Percentiles rank a stretch among this genome's conserved stretches.
These are phyloP conservation scores for Botrytis tulipae DNA, from an alignment of 2,329 filamentous ascomycete species.

Conservation along the genomic window DNA sequence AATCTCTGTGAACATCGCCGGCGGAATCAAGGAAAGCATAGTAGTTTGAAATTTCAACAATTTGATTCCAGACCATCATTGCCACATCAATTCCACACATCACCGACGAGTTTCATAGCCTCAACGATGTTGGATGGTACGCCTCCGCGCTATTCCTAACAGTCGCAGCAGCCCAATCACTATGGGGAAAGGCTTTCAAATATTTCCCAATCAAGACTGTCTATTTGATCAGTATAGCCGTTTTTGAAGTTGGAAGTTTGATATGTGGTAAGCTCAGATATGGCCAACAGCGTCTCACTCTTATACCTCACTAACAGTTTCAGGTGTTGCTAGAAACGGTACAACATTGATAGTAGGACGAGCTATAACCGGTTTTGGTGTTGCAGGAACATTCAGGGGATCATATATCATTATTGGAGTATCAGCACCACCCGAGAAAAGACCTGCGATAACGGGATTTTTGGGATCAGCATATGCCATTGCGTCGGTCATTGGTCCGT, in stretches of 20 bases:
- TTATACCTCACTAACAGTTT: background rate
- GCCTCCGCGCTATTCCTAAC: slow-evolving; percentile 52
- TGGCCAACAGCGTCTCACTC: no score
- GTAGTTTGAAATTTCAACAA: no score
- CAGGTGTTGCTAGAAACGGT: slow-evolving; percentile 31
- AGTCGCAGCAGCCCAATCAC: slow-evolving; percentile 34
- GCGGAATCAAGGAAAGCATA: background rate
- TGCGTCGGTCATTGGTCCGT: slow-evolving; percentile 32
- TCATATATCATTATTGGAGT: slow-evolving; percentile 26
- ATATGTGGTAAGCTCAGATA: slow-evolving; percentile 32
- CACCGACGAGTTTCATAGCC: slow-evolving; percentile 40
- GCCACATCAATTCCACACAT: slow-evolving; percentile 42
- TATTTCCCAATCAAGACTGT: slow-evolving; percentile 32
- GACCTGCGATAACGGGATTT: background rate
- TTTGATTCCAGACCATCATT: slow-evolving; percentile 21
- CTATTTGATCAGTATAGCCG: slow-evolving; percentile 31
- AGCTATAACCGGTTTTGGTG: slow-evolving; percentile 37
- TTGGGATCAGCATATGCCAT: slow-evolving; percentile 47
- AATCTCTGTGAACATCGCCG: rapidly evolving
- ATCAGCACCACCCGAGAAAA: background rate
- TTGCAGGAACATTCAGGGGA: slow-evolving; percentile 36
- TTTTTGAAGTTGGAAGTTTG: slow-evolving; percentile 40
- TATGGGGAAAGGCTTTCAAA: slow-evolving; percentile 31
- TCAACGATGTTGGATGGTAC: slow-evolving; percentile 46
- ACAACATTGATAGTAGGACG: slow-evolving; percentile 38